phyloP scores from a whole-genome alignment of 2,329 filamentous ascomycete species.

The Aspergillus pseudoviridinutans region DNA sequence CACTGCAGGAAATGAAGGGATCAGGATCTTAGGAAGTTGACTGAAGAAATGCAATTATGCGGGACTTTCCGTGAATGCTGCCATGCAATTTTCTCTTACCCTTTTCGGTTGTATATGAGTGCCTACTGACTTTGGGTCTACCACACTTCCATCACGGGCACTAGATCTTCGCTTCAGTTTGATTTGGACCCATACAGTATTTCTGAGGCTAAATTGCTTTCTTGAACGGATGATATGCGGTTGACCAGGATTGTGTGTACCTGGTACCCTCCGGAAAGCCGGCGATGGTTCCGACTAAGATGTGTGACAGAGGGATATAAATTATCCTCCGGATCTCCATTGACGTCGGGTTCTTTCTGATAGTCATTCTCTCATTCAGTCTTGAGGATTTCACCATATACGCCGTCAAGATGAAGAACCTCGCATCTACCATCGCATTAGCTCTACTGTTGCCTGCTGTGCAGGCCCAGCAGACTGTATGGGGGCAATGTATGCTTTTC shows the following conservation, averaged over 20 bases:
- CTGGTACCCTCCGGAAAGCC: not conserved
- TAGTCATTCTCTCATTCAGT: not conserved
- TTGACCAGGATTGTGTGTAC: not conserved
- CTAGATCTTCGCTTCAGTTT: not conserved
- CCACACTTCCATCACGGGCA: not conserved
- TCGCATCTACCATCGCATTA: not conserved
- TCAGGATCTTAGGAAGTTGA: not conserved
- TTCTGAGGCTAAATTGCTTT: not conserved
- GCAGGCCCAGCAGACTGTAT: slow-evolving; percentile 7
- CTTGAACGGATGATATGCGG: not conserved
- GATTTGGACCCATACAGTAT: not conserved
- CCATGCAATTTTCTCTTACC: not conserved
- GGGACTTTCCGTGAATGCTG: not conserved
- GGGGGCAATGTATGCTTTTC: slow-evolving; percentile 2
- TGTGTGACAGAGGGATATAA: not conserved
- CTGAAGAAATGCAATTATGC: not conserved
- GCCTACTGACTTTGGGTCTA: not conserved
- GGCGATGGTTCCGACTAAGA: not conserved
- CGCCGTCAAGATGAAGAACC: not conserved
- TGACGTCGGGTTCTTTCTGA: not conserved
- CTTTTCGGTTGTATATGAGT: not conserved
- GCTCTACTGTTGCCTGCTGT: not conserved
- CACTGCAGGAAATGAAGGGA: not conserved
- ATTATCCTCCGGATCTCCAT: not conserved
- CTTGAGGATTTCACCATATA: not conserved